Conservation (phyloP, 768 basidiomycete species). For the Ephemerocybe angulata region DNA sequence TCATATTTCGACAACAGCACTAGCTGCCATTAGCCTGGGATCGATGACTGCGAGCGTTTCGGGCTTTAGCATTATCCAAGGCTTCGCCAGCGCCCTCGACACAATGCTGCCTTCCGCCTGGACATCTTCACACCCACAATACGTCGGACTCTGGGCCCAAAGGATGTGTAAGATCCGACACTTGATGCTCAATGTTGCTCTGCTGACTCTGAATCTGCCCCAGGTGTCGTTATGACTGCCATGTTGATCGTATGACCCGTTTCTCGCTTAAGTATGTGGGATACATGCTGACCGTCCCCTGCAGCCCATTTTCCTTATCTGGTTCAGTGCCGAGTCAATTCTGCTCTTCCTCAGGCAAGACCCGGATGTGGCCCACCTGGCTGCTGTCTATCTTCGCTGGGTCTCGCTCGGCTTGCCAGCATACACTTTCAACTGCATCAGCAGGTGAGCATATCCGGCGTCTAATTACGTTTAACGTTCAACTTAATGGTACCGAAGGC, state of each 20-base stretch:
- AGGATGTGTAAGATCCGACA: slow-evolving; percentile 64
- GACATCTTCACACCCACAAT: slow-evolving; percentile 80
- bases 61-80: slow-evolving; percentile 77
- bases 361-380: slow-evolving; percentile 76
- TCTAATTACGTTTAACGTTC: neutral
- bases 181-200: neutral
- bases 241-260: slow-evolving; percentile 52
- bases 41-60: slow-evolving; percentile 74
- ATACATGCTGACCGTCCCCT: slow-evolving; percentile 28
- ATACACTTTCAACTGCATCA: slow-evolving; percentile 51
- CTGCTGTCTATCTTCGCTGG: slow-evolving; percentile 72
- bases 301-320: slow-evolving; percentile 59
- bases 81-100: slow-evolving; percentile 82
- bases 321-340: slow-evolving; percentile 81
- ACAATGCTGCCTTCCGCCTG: slow-evolving; percentile 93
- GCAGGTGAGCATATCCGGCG: slow-evolving; percentile 20
- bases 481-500: slow-evolving; percentile 1
- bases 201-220: neutral
- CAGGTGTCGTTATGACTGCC: slow-evolving; percentile 60
- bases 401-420: slow-evolving; percentile 77
- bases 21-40: slow-evolving; percentile 77
- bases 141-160: slow-evolving; percentile 90
- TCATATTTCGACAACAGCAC: slow-evolving; percentile 83
- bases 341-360: slow-evolving; percentile 77
- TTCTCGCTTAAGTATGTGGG: slow-evolving; percentile 6